Conservation (phyloP, 2,329 filamentous ascomycete genomes). For the Colletotrichum spinosum region DNA sequence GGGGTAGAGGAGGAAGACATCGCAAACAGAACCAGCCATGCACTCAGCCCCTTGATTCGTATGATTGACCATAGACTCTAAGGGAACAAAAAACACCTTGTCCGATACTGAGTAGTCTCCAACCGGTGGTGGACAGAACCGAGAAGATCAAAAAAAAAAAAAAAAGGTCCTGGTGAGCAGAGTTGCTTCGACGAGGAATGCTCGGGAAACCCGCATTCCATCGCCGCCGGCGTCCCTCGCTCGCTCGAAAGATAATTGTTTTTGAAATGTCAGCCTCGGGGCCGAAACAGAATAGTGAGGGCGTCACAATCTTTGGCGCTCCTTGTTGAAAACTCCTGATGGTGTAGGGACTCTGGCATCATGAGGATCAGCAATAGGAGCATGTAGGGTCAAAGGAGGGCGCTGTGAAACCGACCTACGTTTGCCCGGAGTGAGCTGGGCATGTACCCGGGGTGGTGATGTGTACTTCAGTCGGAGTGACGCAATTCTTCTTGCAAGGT, state of each 20-base stretch:
- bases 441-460: not conserved
- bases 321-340: no score
- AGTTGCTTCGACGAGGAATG: not conserved
- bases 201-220: not conserved
- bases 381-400: no score
- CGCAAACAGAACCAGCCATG: not conserved
- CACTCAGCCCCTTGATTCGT: not conserved
- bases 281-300: no score
- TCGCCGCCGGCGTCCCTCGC: conserved; percentile 2
- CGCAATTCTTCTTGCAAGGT: not conserved
- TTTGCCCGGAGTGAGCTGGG: no score
- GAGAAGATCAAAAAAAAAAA: conserved; percentile 16
- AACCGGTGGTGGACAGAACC: conserved; percentile 1
- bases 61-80: conserved; percentile 12
- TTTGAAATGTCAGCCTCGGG: no score
- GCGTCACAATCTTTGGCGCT: no score
- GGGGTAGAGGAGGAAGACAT: not conserved
- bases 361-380: no score
- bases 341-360: no score
- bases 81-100: conserved; percentile 21
- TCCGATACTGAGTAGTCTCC: conserved; percentile 12
- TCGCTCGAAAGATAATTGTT: not conserved
- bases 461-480: not conserved
- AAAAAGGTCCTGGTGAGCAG: not conserved
- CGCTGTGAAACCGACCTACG: no score